Evolutionary conservation across 2,329 filamentous ascomycete species (phyloP).

Genomic region (Tolypocladium tropicale): DNA sequence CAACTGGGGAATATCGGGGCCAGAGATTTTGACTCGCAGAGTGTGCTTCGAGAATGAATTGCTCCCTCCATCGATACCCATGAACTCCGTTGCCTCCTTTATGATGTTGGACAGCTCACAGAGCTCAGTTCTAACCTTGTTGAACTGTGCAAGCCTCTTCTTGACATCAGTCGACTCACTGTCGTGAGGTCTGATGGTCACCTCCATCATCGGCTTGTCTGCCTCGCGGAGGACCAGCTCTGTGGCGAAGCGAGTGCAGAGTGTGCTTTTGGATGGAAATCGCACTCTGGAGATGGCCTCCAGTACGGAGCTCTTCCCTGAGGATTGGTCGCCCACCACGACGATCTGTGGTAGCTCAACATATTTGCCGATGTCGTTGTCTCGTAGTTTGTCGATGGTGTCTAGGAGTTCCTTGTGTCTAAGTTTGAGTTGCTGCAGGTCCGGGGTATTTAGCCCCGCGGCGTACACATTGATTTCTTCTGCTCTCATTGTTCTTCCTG

Average conservation of each 20-base stretch:
- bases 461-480: not conserved
- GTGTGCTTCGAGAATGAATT: constrained; percentile 33
- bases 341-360: constrained; percentile 38
- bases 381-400: constrained; percentile 7
- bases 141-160: constrained; percentile 7
- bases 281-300: constrained; percentile 53
- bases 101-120: constrained; percentile 21
- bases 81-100: constrained; percentile 29
- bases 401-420: constrained; percentile 7
- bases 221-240: constrained; percentile 46
- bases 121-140: not conserved
- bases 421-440: not conserved
- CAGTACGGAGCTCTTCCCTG: constrained; percentile 55
- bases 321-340: constrained; percentile 51
- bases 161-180: constrained; percentile 15
- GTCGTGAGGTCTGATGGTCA: constrained; percentile 20
- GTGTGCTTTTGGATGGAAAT: constrained; percentile 46
- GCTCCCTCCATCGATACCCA: constrained; percentile 32
- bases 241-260: constrained; percentile 55
- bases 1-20: constrained; percentile 38
- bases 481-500: not conserved
- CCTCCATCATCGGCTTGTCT: constrained; percentile 17
- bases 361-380: constrained; percentile 5
- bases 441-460: not conserved
- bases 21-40: constrained; percentile 35